These are phyloP conservation scores for Saccharomyces hybrid DNA, from an alignment of 1,139 yeast species.

Conservation along the genomic window DNA sequence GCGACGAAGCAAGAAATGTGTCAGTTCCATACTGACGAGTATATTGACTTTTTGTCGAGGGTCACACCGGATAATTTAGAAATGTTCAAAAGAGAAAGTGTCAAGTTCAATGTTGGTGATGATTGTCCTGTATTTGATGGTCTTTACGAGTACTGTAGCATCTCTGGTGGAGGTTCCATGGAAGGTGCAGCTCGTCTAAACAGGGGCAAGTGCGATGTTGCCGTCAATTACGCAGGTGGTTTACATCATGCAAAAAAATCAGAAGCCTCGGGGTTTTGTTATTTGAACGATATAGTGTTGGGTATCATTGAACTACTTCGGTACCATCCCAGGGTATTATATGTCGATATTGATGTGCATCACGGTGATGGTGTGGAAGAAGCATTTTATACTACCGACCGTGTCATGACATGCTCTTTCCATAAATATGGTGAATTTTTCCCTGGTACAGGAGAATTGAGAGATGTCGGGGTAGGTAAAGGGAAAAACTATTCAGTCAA, in stretches of 20 bases:
- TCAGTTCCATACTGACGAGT: constrained; percentile 96
- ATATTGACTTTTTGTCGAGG: constrained; percentile 84
- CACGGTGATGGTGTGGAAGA: constrained; percentile 99
- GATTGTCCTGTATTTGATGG: constrained; percentile 98
- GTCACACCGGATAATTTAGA: constrained; percentile 94
- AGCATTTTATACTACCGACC: constrained; percentile 90
- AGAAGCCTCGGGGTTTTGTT: constrained; percentile 95
- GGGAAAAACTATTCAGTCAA: constrained; percentile 84
- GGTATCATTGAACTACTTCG: constrained; percentile 84
- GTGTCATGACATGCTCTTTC: constrained; percentile 96
- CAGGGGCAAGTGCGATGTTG: constrained; percentile 90
- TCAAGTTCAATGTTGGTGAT: constrained; percentile 92
- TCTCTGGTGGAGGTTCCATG: constrained; percentile 93
- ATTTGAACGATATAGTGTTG: constrained; percentile 66
- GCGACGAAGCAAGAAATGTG: constrained; percentile 98
- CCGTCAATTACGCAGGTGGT: constrained; percentile 96
- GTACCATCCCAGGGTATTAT: constrained; percentile 90
- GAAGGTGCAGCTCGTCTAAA: constrained; percentile 93
- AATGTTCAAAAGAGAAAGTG: constrained; percentile 83
- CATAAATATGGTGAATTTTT: constrained; percentile 95
- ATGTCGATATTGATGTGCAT: constrained; percentile 92
- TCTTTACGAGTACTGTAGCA: constrained; percentile 86
- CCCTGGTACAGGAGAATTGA: constrained; percentile 91
- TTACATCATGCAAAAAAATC: constrained; percentile 93
- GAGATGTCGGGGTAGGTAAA: constrained; percentile 83